Conservation (phyloP, 1,139 yeast species). For the Yamadazyma siamensis region DNA sequence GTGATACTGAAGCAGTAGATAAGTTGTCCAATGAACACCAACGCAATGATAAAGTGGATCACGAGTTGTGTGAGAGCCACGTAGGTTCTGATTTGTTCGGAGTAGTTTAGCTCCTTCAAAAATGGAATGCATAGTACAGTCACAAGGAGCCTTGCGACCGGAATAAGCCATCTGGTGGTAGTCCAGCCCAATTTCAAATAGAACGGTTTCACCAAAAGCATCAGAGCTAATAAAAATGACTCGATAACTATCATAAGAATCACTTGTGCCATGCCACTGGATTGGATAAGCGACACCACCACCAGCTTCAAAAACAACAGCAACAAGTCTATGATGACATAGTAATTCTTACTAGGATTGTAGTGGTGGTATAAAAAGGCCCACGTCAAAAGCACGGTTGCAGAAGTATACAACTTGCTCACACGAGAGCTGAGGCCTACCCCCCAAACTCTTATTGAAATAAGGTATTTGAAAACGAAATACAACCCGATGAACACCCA, state of each 20-base stretch:
- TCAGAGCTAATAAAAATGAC: constrained; percentile 24
- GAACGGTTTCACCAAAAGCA: constrained; percentile 38
- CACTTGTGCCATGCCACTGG: constrained; percentile 44
- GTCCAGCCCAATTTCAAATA: constrained; percentile 37
- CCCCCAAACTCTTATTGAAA: constrained; percentile 16
- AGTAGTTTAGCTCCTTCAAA: constrained; percentile 25
- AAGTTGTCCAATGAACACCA: constrained; percentile 33
- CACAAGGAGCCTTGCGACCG: constrained; percentile 34
- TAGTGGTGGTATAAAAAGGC: constrained; percentile 42
- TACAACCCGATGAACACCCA: constrained; percentile 30
- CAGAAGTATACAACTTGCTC: constrained; percentile 44
- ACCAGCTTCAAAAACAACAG: constrained; percentile 32
- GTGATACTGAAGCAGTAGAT: constrained; percentile 29
- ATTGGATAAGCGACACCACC: constrained; percentile 43
- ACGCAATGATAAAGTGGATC: constrained; percentile 36
- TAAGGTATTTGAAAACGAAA: constrained; percentile 31
- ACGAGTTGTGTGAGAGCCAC: constrained; percentile 40
- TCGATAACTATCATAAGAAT: constrained; percentile 36
- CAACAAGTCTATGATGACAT: constrained; percentile 31
- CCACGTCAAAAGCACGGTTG: constrained; percentile 47
- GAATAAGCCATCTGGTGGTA: constrained; percentile 35
- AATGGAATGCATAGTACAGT: constrained; percentile 43
- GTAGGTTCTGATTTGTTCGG: constrained; percentile 35
- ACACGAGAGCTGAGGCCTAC: constrained; percentile 20
- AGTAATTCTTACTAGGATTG: constrained; percentile 40